Percentiles rank a stretch among this genome's conserved stretches.
Evolutionary conservation across 768 basidiomycete species (phyloP).

Genomic region (Boletellus emodensis): DNA sequence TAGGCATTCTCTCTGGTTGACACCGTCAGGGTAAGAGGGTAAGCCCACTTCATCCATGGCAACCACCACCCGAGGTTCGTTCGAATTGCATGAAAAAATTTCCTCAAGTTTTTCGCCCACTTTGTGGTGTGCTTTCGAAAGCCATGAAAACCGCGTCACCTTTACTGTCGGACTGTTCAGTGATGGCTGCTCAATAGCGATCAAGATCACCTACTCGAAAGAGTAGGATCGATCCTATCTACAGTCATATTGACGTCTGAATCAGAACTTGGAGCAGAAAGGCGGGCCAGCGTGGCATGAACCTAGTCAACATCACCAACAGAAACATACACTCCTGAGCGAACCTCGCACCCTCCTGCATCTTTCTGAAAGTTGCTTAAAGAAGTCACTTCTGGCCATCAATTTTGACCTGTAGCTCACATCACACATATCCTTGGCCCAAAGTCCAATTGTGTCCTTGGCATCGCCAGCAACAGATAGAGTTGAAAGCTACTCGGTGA

Average conservation of each 20-base stretch:
- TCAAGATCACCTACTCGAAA: no score
- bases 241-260: no score
- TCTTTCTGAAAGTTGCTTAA: background rate
- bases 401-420: background rate
- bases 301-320: no score
- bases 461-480: no score
- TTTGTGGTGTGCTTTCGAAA: background rate
- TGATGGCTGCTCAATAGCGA: no score
- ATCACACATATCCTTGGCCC: background rate
- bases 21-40: background rate
- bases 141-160: background rate
- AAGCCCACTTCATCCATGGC: conserved; percentile 16
- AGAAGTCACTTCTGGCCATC: background rate
- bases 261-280: no score
- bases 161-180: no score
- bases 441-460: background rate
- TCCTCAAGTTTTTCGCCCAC: background rate
- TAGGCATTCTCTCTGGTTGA: background rate
- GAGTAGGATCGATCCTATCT: no score
- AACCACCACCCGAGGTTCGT: conserved; percentile 9
- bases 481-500: background rate
- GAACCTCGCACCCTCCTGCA: background rate
- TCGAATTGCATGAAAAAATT: background rate
- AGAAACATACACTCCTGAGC: no score
- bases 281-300: no score